Conservation (phyloP, 495 filamentous ascomycete genomes). For the Talaromyces adpressus region DNA sequence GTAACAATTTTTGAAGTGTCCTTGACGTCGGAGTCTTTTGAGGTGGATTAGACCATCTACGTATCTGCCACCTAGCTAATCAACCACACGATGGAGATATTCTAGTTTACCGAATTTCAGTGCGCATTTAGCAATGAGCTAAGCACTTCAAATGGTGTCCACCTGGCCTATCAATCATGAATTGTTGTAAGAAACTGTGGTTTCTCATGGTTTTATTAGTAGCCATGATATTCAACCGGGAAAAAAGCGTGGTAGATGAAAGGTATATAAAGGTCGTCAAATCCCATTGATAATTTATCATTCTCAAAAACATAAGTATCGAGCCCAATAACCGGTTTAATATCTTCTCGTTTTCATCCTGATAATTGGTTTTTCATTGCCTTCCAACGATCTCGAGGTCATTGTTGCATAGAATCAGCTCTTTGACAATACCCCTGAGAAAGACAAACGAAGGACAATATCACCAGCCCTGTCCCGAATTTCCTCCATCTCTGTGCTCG, state of each 20-base stretch:
- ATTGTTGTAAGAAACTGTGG: not conserved
- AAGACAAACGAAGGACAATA: not conserved
- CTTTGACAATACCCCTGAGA: not conserved
- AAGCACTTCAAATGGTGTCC: too few relatives aligned
- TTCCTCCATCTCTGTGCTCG: not conserved
- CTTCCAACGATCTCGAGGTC: not conserved
- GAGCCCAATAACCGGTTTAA: not conserved
- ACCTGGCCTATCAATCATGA: not conserved
- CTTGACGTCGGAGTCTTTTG: too few relatives aligned
- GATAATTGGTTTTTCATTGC: not conserved
- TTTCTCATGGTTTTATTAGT: not conserved
- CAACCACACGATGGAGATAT: too few relatives aligned
- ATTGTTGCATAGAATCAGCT: not conserved
- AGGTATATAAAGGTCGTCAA: not conserved
- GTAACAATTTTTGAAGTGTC: too few relatives aligned
- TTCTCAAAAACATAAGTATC: not conserved
- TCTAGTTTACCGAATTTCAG: too few relatives aligned
- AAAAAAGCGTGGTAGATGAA: not conserved
- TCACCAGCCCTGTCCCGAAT: not conserved
- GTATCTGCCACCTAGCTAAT: too few relatives aligned
- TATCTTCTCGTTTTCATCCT: not conserved
- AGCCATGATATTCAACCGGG: not conserved
- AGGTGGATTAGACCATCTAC: too few relatives aligned
- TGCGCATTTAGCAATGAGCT: too few relatives aligned
- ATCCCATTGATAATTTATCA: not conserved